A percentile compares a stretch with the other conserved stretches of the same genome.
Conservation (phyloP, 352 stramenopile genomes). For the Nothophytophthora sp. region DNA sequence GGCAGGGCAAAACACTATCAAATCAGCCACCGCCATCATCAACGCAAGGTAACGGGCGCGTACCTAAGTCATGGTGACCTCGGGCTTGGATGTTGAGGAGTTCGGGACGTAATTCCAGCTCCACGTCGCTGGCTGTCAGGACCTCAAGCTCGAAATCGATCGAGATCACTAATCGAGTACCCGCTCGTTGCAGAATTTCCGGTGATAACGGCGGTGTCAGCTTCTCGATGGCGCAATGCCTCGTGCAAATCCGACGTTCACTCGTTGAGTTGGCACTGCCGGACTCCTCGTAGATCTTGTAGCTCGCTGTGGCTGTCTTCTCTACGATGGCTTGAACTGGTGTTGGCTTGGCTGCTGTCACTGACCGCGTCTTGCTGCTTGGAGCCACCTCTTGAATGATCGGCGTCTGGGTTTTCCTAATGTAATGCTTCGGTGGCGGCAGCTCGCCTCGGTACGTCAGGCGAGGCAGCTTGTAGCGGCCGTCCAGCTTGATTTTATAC, state of each 20-base stretch:
- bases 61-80: constrained; percentile 57
- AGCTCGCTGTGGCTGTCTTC: constrained; percentile 35
- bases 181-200: constrained; percentile 36
- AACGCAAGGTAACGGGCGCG: constrained; percentile 8
- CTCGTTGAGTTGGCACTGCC: not conserved
- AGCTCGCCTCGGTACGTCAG: constrained; percentile 65
- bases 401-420: constrained; percentile 66
- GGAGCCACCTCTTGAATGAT: constrained; percentile 70
- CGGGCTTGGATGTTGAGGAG: constrained; percentile 43
- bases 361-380: constrained; percentile 7
- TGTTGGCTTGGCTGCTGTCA: constrained; percentile 10
- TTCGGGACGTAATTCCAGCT: constrained; percentile 55
- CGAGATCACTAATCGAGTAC: constrained; percentile 30
- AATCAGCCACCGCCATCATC: not conserved
- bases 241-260: constrained; percentile 26
- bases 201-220: constrained; percentile 43
- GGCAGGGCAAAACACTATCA: not conserved
- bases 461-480: constrained; percentile 76
- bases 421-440: constrained; percentile 77
- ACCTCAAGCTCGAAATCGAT: constrained; percentile 48
- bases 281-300: constrained; percentile 46
- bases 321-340: not conserved
- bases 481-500: constrained; percentile 80
- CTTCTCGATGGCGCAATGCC: constrained; percentile 32
- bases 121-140: constrained; percentile 25